Evolutionary conservation across 148 eudicot genomes (phyloP).

Genomic region (Hydrangea macrophylla): DNA sequence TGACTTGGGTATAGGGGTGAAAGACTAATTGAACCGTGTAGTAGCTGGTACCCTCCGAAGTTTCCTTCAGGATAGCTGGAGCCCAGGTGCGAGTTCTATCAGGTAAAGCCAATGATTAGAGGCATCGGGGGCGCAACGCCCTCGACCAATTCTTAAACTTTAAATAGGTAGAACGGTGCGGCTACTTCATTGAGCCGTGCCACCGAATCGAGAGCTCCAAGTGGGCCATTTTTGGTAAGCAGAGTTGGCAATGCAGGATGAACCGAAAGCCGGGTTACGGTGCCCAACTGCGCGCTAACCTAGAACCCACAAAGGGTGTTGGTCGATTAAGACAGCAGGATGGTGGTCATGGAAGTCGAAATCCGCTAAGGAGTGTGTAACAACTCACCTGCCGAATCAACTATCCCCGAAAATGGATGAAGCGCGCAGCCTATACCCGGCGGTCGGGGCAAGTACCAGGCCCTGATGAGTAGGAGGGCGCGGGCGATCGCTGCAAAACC

Average conservation of each 20-base stretch:
- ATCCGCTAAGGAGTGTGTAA: constrained; percentile 64
- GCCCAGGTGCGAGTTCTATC: constrained; percentile 17
- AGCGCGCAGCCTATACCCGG: no score
- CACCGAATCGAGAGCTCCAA: not conserved
- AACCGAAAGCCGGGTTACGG: not conserved
- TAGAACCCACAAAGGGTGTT: constrained; percentile 19
- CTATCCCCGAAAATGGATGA: not conserved
- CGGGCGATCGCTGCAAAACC: no score
- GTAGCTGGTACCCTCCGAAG: constrained; percentile 12
- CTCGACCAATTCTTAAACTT: constrained; percentile 23
- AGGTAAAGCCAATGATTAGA: constrained; percentile 27
- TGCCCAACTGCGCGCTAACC: constrained; percentile 6
- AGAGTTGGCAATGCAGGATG: constrained; percentile 20
- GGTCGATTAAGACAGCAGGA: no score
- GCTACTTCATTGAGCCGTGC: constrained; percentile 2
- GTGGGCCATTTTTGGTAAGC: constrained; percentile 12
- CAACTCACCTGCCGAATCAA: constrained; percentile 36
- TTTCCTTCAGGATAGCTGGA: constrained; percentile 25
- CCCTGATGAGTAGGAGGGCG: no score
- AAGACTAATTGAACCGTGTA: constrained; percentile 1
- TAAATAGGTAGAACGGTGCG: constrained; percentile 15
- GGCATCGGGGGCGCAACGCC: constrained; percentile 13
- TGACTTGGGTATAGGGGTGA: no score
- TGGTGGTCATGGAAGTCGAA: no score
- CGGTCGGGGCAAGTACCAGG: no score